phyloP scores from a whole-genome alignment of 805 yeast species.

The Clavispora asparagi region DNA sequence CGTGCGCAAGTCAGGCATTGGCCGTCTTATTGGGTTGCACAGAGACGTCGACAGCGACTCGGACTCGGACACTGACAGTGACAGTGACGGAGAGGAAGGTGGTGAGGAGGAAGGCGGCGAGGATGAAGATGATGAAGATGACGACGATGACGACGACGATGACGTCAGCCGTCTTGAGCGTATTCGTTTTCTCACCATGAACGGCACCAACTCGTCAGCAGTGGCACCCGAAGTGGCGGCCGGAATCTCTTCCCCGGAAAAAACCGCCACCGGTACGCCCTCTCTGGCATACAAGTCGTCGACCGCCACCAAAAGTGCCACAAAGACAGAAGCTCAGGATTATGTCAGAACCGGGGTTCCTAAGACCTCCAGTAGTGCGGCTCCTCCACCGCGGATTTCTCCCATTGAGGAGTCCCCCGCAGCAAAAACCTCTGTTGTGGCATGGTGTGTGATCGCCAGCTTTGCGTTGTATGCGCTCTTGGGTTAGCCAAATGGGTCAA shows the following conservation, averaged over 20 bases:
- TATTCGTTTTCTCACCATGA: background rate
- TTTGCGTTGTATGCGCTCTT: background rate
- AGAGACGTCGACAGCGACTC: background rate
- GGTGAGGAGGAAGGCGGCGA: slow-evolving; percentile 7
- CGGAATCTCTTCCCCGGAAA: background rate
- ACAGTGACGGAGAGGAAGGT: slow-evolving; percentile 1
- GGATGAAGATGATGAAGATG: slow-evolving; percentile 7
- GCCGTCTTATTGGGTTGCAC: background rate
- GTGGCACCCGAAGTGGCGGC: background rate
- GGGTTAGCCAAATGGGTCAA: background rate
- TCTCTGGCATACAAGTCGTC: background rate
- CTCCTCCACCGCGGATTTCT: background rate
- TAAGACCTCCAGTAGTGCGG: background rate
- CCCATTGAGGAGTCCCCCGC: background rate
- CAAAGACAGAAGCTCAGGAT: background rate
- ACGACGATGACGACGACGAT: slow-evolving; percentile 6
- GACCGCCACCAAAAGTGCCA: background rate
- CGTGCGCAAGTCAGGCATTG: background rate
- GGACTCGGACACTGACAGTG: background rate
- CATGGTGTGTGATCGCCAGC: background rate
- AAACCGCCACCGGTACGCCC: background rate
- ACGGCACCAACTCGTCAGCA: background rate
- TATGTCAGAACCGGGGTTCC: background rate
- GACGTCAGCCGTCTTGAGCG: background rate
- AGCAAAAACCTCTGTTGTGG: background rate